Evolutionary conservation across 768 basidiomycete species (phyloP), one percentile per base, ranked within the genome.

Genomic region (Phanerochaete sordida): DNA sequence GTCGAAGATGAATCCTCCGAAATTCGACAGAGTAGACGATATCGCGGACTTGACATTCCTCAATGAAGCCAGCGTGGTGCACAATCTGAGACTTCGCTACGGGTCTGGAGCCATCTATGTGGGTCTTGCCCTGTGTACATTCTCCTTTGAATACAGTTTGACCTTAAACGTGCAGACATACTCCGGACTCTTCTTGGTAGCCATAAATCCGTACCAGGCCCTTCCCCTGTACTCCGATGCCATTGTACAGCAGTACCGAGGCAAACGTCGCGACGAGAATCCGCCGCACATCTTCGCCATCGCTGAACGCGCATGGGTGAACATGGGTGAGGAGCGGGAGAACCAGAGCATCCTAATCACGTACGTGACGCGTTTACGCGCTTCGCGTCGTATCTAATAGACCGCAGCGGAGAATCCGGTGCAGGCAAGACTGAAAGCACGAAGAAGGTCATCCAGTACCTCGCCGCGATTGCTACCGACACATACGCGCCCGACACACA

Each of bases 401-500:
- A 19, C 23, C 47, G 0, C 66, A 97, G 95, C 9, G 97, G 97
- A 45, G 97, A 99, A 79, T 98, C 97, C 8, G 97, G 97, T 35
- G 97, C 97, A 3, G 97, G 97, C 46, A 99, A 98, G 80, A 99
- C 97, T 1, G 97, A 98, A 72, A 98, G 96, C 75, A 92, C 91
- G 15, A 98, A 99, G 82, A 98, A 98, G 70, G 96, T 98, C 68
- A 99, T 99, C 57, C 97, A 98, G 72, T 99, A 98, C 75, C 85
- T 99, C 44, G 96, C 97, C 0, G 93, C 97, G 7, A 98, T 98
- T 65, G 97, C 97, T 1, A 85, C 92, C 12, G 92, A 95, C 66
- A 78, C 83, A 1, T 84, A 91, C 66, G 77, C 84, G 9, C 70
- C 79, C 16, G 69, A 79, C 2, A 74, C 82, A 13, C 65, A 66